A percentile compares a stretch with the other conserved stretches of the same genome.
These are phyloP conservation scores for Eutypella sp. DNA, from an alignment of 2,329 filamentous ascomycete genomes.

Conservation along the genomic window DNA sequence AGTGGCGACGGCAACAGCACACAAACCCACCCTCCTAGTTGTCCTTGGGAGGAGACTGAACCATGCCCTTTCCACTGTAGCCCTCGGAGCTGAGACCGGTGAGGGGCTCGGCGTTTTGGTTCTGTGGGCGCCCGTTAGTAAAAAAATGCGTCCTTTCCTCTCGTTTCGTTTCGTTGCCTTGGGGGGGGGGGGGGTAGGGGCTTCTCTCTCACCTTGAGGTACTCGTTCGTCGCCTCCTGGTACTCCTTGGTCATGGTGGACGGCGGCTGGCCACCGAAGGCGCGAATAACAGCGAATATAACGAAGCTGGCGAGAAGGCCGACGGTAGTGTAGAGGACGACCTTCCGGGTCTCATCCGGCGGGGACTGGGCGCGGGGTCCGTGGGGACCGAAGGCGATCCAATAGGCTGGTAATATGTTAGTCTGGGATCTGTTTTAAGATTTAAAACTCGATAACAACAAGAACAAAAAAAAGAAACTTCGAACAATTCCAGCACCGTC, in stretches of 20 bases:
- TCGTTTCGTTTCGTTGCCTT: not conserved
- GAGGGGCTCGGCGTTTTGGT: conserved; percentile 80
- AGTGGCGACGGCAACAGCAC: conserved; percentile 4
- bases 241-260: conserved; percentile 94
- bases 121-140: conserved; percentile 40
- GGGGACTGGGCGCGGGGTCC: conserved; percentile 80
- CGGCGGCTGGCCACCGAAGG: conserved; percentile 67
- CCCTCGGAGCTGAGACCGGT: conserved; percentile 75
- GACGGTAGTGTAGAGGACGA: conserved; percentile 67
- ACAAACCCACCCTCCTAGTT: too few relatives aligned
- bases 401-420: conserved; percentile 70
- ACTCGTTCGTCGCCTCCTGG: conserved; percentile 94
- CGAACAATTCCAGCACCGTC: too few relatives aligned
- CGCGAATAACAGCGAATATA: conserved; percentile 68
- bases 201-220: conserved; percentile 67
- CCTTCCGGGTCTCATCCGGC: conserved; percentile 77
- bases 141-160: too few relatives aligned
- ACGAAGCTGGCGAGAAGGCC: conserved; percentile 62
- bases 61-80: conserved; percentile 72
- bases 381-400: conserved; percentile 96
- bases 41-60: conserved; percentile 66
- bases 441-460: too few relatives aligned
- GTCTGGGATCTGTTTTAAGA: too few relatives aligned
- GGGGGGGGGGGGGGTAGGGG: conserved; percentile 11
- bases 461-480: too few relatives aligned